A percentile compares a stretch with the other conserved stretches of the same genome.
Evolutionary conservation across 768 basidiomycete genomes (phyloP).

Genomic region (Brasilioporus rufonigricans): DNA sequence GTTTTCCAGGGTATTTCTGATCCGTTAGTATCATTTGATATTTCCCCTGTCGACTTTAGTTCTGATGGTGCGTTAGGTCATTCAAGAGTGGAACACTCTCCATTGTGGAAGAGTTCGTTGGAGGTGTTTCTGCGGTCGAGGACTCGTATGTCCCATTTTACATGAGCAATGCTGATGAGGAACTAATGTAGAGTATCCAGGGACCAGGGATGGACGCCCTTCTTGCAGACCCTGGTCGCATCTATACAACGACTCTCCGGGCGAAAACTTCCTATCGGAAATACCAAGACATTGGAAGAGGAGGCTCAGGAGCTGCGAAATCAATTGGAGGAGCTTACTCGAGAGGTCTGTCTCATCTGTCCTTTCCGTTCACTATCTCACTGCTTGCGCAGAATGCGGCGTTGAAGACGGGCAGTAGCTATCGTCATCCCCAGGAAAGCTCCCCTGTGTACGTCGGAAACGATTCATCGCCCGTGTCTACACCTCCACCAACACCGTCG

Average conservation of each 20-base stretch:
- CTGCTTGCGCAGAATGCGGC: slow-evolving; percentile 4
- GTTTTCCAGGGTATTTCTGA: slow-evolving; percentile 60
- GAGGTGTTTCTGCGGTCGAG: slow-evolving; percentile 55
- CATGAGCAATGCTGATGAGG: not conserved
- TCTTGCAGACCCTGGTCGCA: slow-evolving; percentile 56
- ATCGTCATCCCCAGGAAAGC: slow-evolving; percentile 12
- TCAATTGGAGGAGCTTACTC: slow-evolving; percentile 61
- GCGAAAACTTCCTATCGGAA: slow-evolving; percentile 53
- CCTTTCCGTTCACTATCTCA: not conserved
- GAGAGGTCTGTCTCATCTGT: slow-evolving; percentile 49
- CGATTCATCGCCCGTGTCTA: not conserved
- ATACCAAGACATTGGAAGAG: slow-evolving; percentile 44
- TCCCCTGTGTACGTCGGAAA: slow-evolving; percentile 17
- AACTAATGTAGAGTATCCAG: slow-evolving; percentile 37
- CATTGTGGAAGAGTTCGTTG: slow-evolving; percentile 63
- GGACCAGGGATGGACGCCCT: slow-evolving; percentile 61
- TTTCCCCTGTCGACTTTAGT: not conserved
- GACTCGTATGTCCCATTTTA: slow-evolving; percentile 51
- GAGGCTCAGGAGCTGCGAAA: slow-evolving; percentile 59
- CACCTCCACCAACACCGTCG: slow-evolving; percentile 17
- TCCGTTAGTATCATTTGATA: slow-evolving; percentile 43
- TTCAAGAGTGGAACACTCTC: slow-evolving; percentile 59
- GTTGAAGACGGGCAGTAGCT: not conserved
- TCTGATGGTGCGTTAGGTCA: slow-evolving; percentile 40
- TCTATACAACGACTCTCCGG: slow-evolving; percentile 70